A percentile compares a stretch with the other conserved stretches of the same genome.
Evolutionary conservation across 768 basidiomycete species (phyloP).

Genomic region (Amanita exitialis): DNA sequence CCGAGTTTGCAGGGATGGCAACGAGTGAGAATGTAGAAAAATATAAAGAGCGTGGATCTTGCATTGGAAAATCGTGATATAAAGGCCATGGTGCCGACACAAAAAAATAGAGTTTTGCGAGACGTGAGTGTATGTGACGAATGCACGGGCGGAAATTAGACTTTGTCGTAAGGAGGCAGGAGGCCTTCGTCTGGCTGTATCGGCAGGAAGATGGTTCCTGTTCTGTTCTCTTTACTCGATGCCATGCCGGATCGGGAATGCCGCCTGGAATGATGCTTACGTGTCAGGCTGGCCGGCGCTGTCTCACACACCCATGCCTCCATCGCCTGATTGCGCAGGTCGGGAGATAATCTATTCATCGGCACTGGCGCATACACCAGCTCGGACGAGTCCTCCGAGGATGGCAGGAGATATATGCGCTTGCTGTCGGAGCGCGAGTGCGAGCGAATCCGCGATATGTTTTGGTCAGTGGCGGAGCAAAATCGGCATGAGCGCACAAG

Average conservation of each 20-base stretch:
- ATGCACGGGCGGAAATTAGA: background rate
- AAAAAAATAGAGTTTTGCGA: no score
- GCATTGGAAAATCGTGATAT: background rate
- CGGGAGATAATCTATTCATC: slow-evolving; percentile 38
- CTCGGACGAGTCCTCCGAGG: slow-evolving; percentile 14
- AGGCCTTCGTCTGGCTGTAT: slow-evolving; percentile 35
- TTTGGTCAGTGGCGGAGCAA: slow-evolving; percentile 7
- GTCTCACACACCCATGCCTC: slow-evolving; percentile 54
- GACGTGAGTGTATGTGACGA: no score
- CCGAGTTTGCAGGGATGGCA: background rate
- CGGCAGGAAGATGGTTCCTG: slow-evolving; percentile 35
- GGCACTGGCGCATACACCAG: slow-evolving; percentile 70
- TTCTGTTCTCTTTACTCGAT: slow-evolving; percentile 13
- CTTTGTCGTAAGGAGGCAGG: slow-evolving; percentile 19
- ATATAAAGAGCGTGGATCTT: background rate
- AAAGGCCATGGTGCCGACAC: background rate
- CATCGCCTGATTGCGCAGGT: slow-evolving; percentile 41
- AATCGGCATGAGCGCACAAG: slow-evolving; percentile 31
- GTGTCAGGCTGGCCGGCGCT: slow-evolving; percentile 14
- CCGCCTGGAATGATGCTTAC: slow-evolving; percentile 14
- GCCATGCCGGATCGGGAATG: slow-evolving; percentile 14
- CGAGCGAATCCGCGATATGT: slow-evolving; percentile 8
- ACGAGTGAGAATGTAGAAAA: background rate
- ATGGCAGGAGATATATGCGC: slow-evolving; percentile 56
- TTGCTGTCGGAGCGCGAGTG: slow-evolving; percentile 19